Percentiles rank a stretch among this genome's conserved stretches.
phyloP scores from a whole-genome alignment of 2,329 filamentous ascomycete species.

The Ascochyta viciae-villosae region DNA sequence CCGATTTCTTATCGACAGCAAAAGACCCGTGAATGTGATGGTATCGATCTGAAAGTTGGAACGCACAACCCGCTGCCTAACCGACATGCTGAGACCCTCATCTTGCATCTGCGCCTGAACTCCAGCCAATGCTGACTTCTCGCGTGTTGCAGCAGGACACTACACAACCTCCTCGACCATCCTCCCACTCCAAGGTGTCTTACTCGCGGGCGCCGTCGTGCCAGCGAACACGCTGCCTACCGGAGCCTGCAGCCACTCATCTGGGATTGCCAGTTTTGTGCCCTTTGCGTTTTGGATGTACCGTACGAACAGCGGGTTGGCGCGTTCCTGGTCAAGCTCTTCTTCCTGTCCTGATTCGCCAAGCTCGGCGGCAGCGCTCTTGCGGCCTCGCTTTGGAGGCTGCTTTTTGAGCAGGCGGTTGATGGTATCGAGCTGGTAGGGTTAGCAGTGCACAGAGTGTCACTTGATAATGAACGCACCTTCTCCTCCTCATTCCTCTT shows the following conservation, averaged over 20 bases:
- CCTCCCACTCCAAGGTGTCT: conserved; percentile 37
- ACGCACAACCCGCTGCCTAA: too few relatives aligned
- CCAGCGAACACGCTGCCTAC: conserved; percentile 64
- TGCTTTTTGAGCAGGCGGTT: conserved; percentile 89
- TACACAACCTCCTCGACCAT: conserved; percentile 50
- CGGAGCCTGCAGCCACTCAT: conserved; percentile 71
- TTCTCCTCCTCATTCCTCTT: conserved; percentile 83
- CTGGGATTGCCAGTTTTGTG: conserved; percentile 68
- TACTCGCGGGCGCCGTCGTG: conserved; percentile 29
- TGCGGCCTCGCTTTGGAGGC: conserved; percentile 69
- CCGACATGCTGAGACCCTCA: background rate
- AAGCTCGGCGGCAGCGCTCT: conserved; percentile 54
- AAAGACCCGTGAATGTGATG: too few relatives aligned
- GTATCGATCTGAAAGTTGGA: too few relatives aligned
- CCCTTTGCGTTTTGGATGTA: conserved; percentile 72
- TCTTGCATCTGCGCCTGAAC: background rate
- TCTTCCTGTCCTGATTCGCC: conserved; percentile 60
- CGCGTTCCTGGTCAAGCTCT: conserved; percentile 54
- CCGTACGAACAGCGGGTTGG: conserved; percentile 69
- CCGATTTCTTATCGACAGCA: too few relatives aligned
- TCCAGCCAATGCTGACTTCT: background rate
- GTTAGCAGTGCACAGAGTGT: conserved; percentile 18
- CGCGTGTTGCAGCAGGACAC: background rate
- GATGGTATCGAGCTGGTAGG: conserved; percentile 81
- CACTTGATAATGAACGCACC: conserved; percentile 49